Conservation (phyloP, 2,329 filamentous ascomycete species). For the Fusarium luffae region DNA sequence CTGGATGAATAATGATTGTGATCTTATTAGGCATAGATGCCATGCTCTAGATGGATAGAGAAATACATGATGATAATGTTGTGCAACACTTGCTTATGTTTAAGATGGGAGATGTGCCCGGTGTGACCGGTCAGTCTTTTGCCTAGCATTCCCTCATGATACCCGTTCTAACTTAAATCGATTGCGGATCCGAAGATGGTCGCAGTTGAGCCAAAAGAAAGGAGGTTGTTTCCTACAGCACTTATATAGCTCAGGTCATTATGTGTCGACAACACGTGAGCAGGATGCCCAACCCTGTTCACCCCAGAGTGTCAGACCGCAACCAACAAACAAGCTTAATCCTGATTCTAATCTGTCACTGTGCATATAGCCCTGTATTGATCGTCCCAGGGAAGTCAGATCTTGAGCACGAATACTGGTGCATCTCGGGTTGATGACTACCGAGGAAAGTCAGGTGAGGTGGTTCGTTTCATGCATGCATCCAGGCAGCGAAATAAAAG, state of each 20-base stretch:
- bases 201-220: not conserved
- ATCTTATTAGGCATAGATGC: constrained; percentile 30
- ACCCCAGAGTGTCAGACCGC: not conserved
- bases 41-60: constrained; percentile 41
- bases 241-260: not conserved
- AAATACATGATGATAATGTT: constrained; percentile 18
- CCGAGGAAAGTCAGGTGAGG: not conserved
- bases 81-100: not conserved
- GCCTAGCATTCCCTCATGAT: not conserved
- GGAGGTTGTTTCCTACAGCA: not conserved
- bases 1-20: constrained; percentile 9
- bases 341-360: too few species aligned
- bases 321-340: too few species aligned
- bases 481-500: not conserved
- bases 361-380: too few species aligned
- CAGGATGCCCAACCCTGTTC: not conserved
- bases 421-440: not conserved
- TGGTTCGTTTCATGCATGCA: not conserved
- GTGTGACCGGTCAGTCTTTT: too few species aligned
- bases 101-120: too few species aligned
- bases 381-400: not conserved
- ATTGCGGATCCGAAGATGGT: not conserved
- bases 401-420: not conserved
- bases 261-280: not conserved
- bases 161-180: not conserved